Evolutionary conservation across 2,329 filamentous ascomycete genomes (phyloP).

Genomic region (Hypoxylon sp.): DNA sequence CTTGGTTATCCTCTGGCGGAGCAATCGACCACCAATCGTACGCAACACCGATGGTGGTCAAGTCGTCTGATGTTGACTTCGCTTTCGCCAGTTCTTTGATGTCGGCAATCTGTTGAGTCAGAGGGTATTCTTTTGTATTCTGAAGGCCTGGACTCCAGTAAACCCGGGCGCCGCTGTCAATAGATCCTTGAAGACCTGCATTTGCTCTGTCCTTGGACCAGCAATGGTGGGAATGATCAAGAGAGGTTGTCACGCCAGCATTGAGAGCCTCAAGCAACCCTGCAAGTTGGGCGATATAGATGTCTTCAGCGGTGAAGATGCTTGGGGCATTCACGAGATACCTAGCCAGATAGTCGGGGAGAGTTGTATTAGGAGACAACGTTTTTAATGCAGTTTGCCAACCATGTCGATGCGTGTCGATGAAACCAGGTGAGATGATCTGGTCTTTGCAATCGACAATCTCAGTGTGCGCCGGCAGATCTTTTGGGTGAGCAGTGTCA

Average conservation of each 20-base stretch:
- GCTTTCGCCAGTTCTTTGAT: constrained; percentile 57
- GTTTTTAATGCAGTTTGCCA: constrained; percentile 71
- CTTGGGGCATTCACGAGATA: constrained; percentile 56
- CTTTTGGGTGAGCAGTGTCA: constrained; percentile 41
- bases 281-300: constrained; percentile 63
- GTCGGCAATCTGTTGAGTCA: constrained; percentile 57
- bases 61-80: constrained; percentile 48
- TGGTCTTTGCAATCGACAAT: constrained; percentile 65
- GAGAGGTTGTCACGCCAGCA: constrained; percentile 66
- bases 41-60: constrained; percentile 59
- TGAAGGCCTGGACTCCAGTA: constrained; percentile 64
- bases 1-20: constrained; percentile 50
- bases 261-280: constrained; percentile 67
- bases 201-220: constrained; percentile 60
- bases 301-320: constrained; percentile 60
- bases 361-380: constrained; percentile 64
- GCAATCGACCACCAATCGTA: constrained; percentile 58
- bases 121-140: constrained; percentile 54
- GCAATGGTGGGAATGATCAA: constrained; percentile 68
- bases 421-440: constrained; percentile 69
- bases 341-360: constrained; percentile 63
- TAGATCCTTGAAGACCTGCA: constrained; percentile 62
- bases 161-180: constrained; percentile 65
- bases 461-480: constrained; percentile 54
- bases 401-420: constrained; percentile 69